Base-by-base conservation (phyloP, 1,139 yeast species). In the Tardiomyces digboiensis region DNA sequence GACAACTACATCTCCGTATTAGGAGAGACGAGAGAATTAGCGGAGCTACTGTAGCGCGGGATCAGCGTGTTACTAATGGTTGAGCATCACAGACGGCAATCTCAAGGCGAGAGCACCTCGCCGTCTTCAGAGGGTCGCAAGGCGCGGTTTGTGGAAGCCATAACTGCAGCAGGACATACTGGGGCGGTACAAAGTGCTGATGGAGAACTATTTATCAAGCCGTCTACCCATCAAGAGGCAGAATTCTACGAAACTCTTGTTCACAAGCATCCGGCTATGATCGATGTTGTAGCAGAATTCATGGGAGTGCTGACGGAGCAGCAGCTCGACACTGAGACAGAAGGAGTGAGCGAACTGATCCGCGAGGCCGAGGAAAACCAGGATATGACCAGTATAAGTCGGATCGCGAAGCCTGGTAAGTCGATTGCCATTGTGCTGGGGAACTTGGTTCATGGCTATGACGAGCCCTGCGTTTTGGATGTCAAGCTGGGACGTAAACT, bases 151-250 rank as follows among this genome's bases (percentile, higher is more conserved):
- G 33, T 26, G 3, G 33, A 8, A 5, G 59, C 59, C 2, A 42
- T 64, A 16, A 74, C 74, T 59, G 97, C 94, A 2, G 98, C 97
- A 0, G 98, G 98, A 10, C 98, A 91, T 58, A 83, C 73, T 14
- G 97, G 96, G 0, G 75, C 83, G 12, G 57, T 87, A 50, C 75
- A 75, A 20, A 78, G 80, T 38, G 66, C 61, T 3, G 73, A 72
- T 22, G 94, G 89, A 1, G 64, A 75, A 10, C 64, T 89, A 20
- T 82, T 88, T 55, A 76, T 85, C 46, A 91, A 91, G 61, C 78
- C 81, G 0, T 71, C 91, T 0, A 60, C 65, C 0, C 64, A 62
- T 21, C 79, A 76, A 52, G 98, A 91, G 61, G 63, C 82, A 26
- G 78, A 74, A 14, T 91, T 91, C 60, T 91, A 91, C 59, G 65